Evolutionary conservation across 257 asterid genomes (phyloP).

Genomic region (Nicotiana attenuata): DNA sequence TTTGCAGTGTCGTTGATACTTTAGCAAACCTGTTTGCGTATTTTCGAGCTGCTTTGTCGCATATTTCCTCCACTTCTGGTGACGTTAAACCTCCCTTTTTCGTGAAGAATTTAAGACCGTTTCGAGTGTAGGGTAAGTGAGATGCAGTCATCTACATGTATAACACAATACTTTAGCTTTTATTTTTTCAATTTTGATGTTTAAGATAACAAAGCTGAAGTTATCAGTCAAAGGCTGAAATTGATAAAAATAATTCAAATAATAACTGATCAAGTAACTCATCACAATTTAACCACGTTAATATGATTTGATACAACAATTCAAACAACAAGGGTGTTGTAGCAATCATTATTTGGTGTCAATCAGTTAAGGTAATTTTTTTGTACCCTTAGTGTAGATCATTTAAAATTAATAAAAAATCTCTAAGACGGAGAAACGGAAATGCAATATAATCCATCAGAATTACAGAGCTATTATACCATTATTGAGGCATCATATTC

Average conservation of each 20-base stretch:
- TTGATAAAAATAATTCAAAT: no score
- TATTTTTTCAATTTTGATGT: neutral
- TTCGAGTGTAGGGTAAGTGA: slow-evolving; percentile 89
- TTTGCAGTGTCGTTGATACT: slow-evolving; percentile 47
- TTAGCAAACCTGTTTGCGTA: slow-evolving; percentile 62
- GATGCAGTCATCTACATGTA: slow-evolving; percentile 85
- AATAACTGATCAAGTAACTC: no score
- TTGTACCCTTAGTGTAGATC: no score
- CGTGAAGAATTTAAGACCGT: slow-evolving; percentile 80
- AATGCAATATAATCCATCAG: neutral
- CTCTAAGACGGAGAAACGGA: neutral
- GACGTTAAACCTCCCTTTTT: slow-evolving; percentile 82
- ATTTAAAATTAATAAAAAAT: neutral
- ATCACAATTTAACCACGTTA: no score
- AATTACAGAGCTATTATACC: slow-evolving; percentile 27
- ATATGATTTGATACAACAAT: no score
- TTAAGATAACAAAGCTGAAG: no score
- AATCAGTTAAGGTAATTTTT: no score
- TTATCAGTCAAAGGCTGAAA: no score
- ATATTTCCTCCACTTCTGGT: slow-evolving; percentile 68
- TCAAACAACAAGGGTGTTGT: no score
- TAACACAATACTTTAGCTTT: neutral
- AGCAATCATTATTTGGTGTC: neutral
- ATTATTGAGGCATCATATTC: slow-evolving; percentile 73
- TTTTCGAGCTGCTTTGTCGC: slow-evolving; percentile 67